Conservation (phyloP, 2,329 filamentous ascomycete species). For the Blastomyces emzantsi region DNA sequence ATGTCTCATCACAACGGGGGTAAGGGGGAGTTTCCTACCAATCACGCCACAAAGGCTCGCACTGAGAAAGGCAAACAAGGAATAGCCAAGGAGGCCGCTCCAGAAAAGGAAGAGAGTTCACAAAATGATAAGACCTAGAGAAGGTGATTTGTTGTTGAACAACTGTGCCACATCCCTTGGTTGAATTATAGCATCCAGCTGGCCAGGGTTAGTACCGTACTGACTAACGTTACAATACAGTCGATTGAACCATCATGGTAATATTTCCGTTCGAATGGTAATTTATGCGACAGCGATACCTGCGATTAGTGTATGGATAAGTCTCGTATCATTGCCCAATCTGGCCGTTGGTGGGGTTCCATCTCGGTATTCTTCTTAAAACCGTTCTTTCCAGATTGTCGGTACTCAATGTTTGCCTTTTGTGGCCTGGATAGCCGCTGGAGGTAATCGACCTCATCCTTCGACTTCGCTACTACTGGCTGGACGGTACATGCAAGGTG, state of each 20-base stretch:
- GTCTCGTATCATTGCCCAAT: too few relatives aligned
- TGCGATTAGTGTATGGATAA: too few relatives aligned
- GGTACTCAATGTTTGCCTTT: constrained; percentile 12
- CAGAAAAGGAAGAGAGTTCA: neutral
- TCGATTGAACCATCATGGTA: neutral
- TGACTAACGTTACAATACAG: neutral
- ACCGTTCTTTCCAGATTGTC: constrained; percentile 14
- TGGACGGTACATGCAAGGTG: neutral
- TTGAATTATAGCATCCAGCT: neutral
- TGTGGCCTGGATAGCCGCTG: constrained; percentile 6
- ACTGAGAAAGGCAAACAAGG: neutral
- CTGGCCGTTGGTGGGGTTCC: neutral
- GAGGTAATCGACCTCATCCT: neutral
- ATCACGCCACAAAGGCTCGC: neutral
- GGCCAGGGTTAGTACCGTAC: neutral
- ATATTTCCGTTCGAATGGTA: neutral
- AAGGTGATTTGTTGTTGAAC: neutral
- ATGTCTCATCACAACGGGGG: constrained; percentile 2
- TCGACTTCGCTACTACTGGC: neutral
- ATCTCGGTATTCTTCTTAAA: neutral
- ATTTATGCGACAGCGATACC: neutral
- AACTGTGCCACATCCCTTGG: neutral
- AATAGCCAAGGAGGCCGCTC: neutral
- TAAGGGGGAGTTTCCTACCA: neutral
- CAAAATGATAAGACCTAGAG: neutral